Base-by-base conservation (phyloP, 1,284 basidiomycete genomes). In the Apiotrichum laibachii region DNA sequence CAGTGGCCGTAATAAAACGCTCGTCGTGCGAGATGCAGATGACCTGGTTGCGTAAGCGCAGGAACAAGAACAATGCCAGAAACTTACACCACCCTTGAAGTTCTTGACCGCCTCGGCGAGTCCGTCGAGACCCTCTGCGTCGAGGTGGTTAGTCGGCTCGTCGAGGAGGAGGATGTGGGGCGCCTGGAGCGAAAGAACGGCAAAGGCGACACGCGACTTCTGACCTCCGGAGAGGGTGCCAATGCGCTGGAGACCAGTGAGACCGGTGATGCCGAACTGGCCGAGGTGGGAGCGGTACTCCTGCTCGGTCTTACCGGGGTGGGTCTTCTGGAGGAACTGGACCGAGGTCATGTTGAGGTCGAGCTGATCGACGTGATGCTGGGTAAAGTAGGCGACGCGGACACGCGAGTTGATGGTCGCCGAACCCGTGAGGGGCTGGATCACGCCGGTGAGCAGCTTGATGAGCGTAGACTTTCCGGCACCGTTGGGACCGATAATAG, bases 81-180 rank as follows among this genome's bases (percentile, higher is more conserved):
- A n/a, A n/a, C n/a, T n/a, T n/a, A 78, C 91, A 54, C 95, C 96
- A n/a, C 96, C 96, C 71, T 96, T 96, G 91, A 92, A 99, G 18
- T 80, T 81, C 66, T 86, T 85, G 66, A 99, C 79, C 0, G 92
- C 96, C 22, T 84, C 80, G 86, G 96, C 96, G 48, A 99, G 82
- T 8, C 94, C 96, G 73, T 99, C 96, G 59, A 99, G 83, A 92
- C 89, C 65, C 19, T 63, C 61, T 5, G 93, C 92, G 87, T 97
- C 93, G 77, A 98, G 81, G 80, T 98, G 95, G 82, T 98, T 98
- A 69, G 94, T 96, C 61, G 95, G 95, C 86, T 95, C 92, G 77
- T 97, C 93, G 55, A 97, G 83, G 54, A 96, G 80, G 63, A 97
- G 77, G 62, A 97, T 85, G 71, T 96, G 92, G 1, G 93, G 92